Evolutionary conservation across 164 flowering plant species (phyloP).

Genomic region (Hamamelis virginiana): DNA sequence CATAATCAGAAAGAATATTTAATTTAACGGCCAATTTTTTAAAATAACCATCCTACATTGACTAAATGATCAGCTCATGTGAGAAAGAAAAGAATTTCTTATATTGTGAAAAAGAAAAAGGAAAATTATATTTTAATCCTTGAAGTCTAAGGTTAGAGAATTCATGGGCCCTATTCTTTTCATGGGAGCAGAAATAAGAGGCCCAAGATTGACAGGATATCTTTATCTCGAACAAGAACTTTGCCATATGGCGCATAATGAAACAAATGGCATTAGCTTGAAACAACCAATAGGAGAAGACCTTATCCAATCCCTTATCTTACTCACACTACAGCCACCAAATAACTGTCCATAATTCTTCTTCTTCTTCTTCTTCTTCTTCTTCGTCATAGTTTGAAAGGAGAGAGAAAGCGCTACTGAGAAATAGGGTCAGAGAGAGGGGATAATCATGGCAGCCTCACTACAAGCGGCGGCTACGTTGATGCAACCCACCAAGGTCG

Average conservation of each 20-base stretch:
- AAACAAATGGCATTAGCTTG: constrained; percentile 14
- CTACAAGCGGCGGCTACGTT: constrained; percentile 88
- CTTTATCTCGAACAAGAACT: constrained; percentile 16
- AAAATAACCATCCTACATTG: too few relatives aligned
- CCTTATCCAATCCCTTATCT: constrained; percentile 4
- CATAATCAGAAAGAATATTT: too few relatives aligned
- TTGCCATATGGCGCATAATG: constrained; percentile 30
- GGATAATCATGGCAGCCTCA: constrained; percentile 72
- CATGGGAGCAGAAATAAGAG: not conserved
- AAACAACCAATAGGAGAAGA: constrained; percentile 36
- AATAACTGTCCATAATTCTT: not conserved
- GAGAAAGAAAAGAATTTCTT: too few relatives aligned
- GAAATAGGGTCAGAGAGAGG: too few relatives aligned
- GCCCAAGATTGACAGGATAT: not conserved
- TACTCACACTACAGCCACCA: not conserved
- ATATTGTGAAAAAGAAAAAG: too few relatives aligned
- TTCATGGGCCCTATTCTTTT: not conserved
- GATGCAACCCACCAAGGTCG: constrained; percentile 74
- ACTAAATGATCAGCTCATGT: too few relatives aligned
- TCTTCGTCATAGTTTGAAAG: not conserved
- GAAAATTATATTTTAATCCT: too few relatives aligned
- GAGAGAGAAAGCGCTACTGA: not conserved
- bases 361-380: not conserved
- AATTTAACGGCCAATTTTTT: too few relatives aligned
- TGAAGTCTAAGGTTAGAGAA: not conserved